Percentiles rank a stretch among this genome's conserved stretches.
Evolutionary conservation across 495 filamentous ascomycete genomes (phyloP).

Genomic region (Neurospora cerealis): DNA sequence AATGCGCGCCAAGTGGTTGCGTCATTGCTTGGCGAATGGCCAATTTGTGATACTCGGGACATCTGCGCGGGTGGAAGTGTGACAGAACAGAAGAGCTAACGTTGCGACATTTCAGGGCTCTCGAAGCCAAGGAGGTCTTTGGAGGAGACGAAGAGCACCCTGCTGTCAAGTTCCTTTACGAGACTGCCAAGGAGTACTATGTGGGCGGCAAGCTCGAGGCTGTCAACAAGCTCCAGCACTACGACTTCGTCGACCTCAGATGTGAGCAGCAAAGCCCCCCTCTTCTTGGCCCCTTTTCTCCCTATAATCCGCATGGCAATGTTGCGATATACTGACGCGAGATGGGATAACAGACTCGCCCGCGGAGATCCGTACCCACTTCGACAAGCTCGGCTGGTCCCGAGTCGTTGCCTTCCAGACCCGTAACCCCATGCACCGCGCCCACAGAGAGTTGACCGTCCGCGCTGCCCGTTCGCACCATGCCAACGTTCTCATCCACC

Average conservation of each 20-base stretch:
- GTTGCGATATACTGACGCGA: conserved; percentile 1
- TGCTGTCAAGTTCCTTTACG: conserved; percentile 79
- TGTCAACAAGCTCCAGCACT: conserved; percentile 89
- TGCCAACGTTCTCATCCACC: conserved; percentile 98
- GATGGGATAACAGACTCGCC: conserved; percentile 60
- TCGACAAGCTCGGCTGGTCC: conserved; percentile 97
- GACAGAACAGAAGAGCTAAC: not conserved
- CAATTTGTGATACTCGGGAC: not conserved
- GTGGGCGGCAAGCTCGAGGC: conserved; percentile 93
- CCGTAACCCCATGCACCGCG: conserved; percentile 96
- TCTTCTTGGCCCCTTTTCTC: not conserved
- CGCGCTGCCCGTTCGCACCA: conserved; percentile 89
- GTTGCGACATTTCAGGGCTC: conserved; percentile 41
- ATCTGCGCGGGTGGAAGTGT: not conserved
- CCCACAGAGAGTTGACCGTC: conserved; percentile 94
- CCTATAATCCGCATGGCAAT: not conserved
- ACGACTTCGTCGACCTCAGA: conserved; percentile 94
- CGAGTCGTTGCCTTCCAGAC: conserved; percentile 98
- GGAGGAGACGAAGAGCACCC: conserved; percentile 91
- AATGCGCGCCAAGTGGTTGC: conserved; percentile 18
- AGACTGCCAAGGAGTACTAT: conserved; percentile 74
- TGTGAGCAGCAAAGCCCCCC: conserved; percentile 38
- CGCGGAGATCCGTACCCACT: conserved; percentile 88
- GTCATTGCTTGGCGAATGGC: conserved; percentile 16
- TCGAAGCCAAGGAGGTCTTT: conserved; percentile 89